Base-by-base conservation (phyloP, 805 yeast species). In the Schwanniomyces vanrijiae region DNA sequence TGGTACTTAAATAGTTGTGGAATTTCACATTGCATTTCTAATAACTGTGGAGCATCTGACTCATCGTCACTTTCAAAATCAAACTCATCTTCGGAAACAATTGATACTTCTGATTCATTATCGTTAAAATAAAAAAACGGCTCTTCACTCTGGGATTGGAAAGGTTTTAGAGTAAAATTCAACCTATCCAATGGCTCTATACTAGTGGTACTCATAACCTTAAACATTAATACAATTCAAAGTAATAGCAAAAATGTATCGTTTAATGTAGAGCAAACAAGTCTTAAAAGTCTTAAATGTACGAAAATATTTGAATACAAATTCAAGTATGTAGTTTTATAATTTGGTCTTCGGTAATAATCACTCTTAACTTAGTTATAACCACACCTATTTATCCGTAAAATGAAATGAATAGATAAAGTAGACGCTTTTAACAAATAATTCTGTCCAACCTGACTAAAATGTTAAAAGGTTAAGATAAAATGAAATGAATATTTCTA, bases 181-280 rank as follows among this genome's bases (percentile, higher is more conserved):
- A 51, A 24, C 29, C 40, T 47, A 26, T 51, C 55, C 14, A 40
- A 20, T 3, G 45, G 34, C 22, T 39, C 39, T 14, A 49, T 20
- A 37, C 47, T 49, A 21, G 52, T 51, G 4, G 53, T 37, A 22
- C 51, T 49, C 31, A 51, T 38, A 3, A 53, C 46, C 20, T 45
- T 45, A 34, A 48, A 50, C 42, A 21, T 38, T 11, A n/a, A 7
- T 11, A 31, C 11, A 18, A 26, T 10, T 26, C 4, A 9, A 26
- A 11, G 6, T 11, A 26, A 9, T 5, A 6, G 9, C 9, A 6
- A 24, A 5, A 24, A 24, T 6, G 9, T 6, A 24, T 24, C 26
- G 26, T 6, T 6, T 6, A 24, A 6, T 9, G 26, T 24, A 5
- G 8, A 24, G 26, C 26, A 9, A 24, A 5, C 26, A 24, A 9